A percentile compares a stretch with the other conserved stretches of the same genome.
Conservation (phyloP, 192 early-diverging fungal genomes). For the Coemansia sp. region DNA sequence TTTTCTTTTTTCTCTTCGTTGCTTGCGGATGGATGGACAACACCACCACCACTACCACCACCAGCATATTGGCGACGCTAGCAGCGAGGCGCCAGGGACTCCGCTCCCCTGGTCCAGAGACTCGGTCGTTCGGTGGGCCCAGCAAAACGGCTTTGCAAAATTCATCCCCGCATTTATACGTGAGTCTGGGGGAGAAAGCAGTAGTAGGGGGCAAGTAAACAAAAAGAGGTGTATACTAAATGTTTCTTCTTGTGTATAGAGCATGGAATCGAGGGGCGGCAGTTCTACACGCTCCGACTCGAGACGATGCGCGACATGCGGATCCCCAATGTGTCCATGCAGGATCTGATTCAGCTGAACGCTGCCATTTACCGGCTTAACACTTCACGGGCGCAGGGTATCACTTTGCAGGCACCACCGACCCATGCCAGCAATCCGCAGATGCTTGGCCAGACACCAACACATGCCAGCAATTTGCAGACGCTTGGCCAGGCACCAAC, state of each 20-base stretch:
- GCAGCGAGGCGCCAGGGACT: constrained; percentile 26
- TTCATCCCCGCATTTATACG: constrained; percentile 43
- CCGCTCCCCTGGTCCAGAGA: constrained; percentile 46
- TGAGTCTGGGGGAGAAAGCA: too few species aligned
- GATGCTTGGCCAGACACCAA: too few species aligned
- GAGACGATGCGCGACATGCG: constrained; percentile 43
- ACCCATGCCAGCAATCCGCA: too few species aligned
- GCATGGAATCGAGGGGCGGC: constrained; percentile 42
- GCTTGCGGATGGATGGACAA: constrained; percentile 18
- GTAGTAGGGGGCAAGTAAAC: too few species aligned
- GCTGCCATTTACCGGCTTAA: constrained; percentile 45
- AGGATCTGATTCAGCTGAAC: constrained; percentile 50
- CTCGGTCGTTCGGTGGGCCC: constrained; percentile 43
- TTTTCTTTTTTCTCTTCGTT: background rate
- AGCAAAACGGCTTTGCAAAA: constrained; percentile 34
- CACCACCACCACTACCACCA: too few species aligned
- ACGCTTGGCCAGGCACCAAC: too few species aligned
- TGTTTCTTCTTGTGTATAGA: constrained; percentile 27
- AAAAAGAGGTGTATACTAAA: too few species aligned
- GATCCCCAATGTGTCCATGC: constrained; percentile 40
- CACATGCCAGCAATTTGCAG: too few species aligned
- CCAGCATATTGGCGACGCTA: too few species aligned
- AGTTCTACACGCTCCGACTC: constrained; percentile 40
- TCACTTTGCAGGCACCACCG: too few species aligned
- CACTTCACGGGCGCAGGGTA: too few species aligned